phyloP scores from a whole-genome alignment of 148 eudicot genomes.

The Dysphania ambrosioides region DNA sequence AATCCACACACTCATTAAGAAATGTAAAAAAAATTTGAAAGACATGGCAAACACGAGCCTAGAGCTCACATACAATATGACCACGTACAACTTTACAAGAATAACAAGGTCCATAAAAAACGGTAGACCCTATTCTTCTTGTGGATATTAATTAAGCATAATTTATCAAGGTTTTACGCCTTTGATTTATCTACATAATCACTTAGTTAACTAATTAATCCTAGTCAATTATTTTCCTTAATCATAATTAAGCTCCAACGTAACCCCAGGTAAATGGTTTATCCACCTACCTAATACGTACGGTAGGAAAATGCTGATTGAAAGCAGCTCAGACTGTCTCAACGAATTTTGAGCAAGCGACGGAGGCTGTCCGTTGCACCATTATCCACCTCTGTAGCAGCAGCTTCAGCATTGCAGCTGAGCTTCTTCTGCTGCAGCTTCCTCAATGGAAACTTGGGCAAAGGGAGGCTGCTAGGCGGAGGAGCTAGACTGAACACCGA shows the following conservation, averaged over 20 bases:
- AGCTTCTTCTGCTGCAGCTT: slow-evolving; percentile 28
- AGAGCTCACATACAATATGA: background rate
- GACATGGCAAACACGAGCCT: background rate
- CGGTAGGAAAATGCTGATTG: too few relatives aligned
- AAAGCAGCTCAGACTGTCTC: slow-evolving; percentile 28
- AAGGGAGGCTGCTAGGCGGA: slow-evolving; percentile 82
- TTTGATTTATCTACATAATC: background rate
- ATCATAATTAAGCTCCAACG: background rate
- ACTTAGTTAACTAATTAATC: background rate
- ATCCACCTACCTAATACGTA: background rate
- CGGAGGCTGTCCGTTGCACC: slow-evolving; percentile 52
- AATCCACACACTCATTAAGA: background rate
- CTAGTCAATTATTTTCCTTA: background rate
- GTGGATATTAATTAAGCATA: background rate
- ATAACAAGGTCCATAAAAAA: background rate
- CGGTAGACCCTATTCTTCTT: background rate
- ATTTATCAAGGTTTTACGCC: background rate
- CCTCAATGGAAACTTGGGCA: slow-evolving; percentile 70
- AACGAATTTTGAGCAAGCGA: slow-evolving; percentile 50
- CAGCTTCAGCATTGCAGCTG: slow-evolving; percentile 47
- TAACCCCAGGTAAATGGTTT: too few relatives aligned
- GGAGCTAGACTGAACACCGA: slow-evolving; percentile 43
- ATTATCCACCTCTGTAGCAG: slow-evolving; percentile 22
- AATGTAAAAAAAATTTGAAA: background rate
- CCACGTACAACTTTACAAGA: background rate